Base-by-base conservation (phyloP, 345 rosid species). In the Barbarea vulgaris region DNA sequence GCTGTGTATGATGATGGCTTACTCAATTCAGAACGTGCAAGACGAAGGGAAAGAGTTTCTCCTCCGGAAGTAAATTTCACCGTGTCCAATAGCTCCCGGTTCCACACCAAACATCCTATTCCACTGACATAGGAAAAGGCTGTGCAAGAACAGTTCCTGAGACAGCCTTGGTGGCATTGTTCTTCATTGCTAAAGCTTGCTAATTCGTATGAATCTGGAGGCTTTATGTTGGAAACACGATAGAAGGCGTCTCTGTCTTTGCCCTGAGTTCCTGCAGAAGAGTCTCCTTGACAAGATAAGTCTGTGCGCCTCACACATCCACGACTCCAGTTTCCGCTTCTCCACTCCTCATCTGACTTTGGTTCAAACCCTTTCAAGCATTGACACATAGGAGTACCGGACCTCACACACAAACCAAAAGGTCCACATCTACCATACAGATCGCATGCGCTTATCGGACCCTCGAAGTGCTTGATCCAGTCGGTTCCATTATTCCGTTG, bases 61-160 rank as follows among this genome's bases (percentile, higher is more conserved):
- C 87, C 90, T 59, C 70, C 83, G 0, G 55, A 0, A 7, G n/a
- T 68, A 19, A 87, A 81, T 30, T 81, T 30, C 79, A 85, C 81
- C 6, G 83, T 52, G 83, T 90, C 93, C 17, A 90, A 37, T 80
- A 93, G 78, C 30, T 84, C 83, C 55, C 36, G 80, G 4, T 4
- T 30, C 96, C 98, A 93, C 17, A 80, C 17, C 84, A 90, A 78
- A 75, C 98, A 90, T 19, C 94, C 79, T 47, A 84, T 79, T 31
- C 83, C 81, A 22, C 13, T 4, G 30, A 82, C 34, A 15, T 37
- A 42, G 1, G 96, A 82, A 71, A 61, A 93, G 0, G 90, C 96
- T 9, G 42, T 77, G 42, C 97, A 93, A 4, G 93, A 88, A 77
- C 96, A 93, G 69, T 86, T 80, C n/a, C 30, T 58, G 15, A 66